phyloP scores from a whole-genome alignment of 371 early-diverging fungal species.

The Haplosporangium sp. region DNA sequence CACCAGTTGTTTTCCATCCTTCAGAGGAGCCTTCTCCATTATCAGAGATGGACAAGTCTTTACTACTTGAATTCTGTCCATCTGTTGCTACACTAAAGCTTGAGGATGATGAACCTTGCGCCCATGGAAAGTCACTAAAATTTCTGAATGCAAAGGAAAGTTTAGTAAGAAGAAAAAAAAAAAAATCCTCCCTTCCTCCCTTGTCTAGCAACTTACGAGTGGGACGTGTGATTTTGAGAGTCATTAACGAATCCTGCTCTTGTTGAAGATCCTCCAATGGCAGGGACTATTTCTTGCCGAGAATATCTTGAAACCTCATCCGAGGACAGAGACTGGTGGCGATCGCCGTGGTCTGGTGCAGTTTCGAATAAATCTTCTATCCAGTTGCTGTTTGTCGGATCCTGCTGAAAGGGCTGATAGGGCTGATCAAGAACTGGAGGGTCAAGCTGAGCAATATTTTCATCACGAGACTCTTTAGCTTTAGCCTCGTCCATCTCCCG shows the following conservation, averaged over 20 bases:
- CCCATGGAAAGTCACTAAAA: conserved; percentile 31
- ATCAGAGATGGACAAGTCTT: neutral
- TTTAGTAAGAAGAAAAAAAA: neutral
- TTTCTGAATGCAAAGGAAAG: neutral
- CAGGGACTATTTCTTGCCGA: conserved; percentile 1
- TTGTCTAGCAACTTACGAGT: conserved; percentile 24
- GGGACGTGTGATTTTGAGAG: conserved; percentile 26
- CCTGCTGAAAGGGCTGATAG: neutral
- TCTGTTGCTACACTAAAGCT: neutral
- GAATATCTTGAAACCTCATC: neutral
- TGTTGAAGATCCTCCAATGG: conserved; percentile 9
- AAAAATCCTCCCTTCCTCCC: neutral
- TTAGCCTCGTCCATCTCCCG: conserved; percentile 12
- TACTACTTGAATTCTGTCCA: neutral
- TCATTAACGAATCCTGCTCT: conserved; percentile 31
- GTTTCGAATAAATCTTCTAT: neutral
- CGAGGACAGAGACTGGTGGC: neutral
- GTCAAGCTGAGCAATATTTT: neutral
- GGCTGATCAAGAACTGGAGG: neutral
- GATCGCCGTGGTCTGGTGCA: neutral
- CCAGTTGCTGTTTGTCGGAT: neutral
- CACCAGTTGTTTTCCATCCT: neutral
- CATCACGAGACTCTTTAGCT: neutral
- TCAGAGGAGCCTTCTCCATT: conserved; percentile 39
- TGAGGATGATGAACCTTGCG: conserved; percentile 23